Conservation (phyloP, 371 early-diverging fungal genomes). For the Mucor sp. region DNA sequence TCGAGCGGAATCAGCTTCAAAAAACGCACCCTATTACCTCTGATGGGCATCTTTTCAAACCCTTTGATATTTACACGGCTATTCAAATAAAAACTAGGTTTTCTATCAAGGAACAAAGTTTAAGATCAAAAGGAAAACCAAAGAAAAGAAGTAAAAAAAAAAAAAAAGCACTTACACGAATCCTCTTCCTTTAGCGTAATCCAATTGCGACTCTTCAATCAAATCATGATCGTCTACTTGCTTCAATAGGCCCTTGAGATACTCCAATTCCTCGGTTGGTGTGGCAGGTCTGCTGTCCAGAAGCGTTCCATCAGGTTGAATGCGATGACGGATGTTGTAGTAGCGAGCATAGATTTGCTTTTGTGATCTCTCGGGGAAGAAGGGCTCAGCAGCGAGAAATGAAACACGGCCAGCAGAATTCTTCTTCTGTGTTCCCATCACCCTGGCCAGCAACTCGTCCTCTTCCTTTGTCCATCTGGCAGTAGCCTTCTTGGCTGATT, state of each 20-base stretch:
- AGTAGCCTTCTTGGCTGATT: not conserved
- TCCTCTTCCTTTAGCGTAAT: constrained; percentile 10
- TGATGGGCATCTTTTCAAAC: constrained; percentile 21
- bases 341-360: constrained; percentile 12
- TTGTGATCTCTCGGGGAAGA: not conserved
- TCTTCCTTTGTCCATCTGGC: constrained; percentile 17
- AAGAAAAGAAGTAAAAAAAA: no score
- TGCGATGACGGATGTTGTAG: constrained; percentile 8
- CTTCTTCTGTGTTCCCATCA: not conserved
- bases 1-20: not conserved
- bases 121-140: not conserved
- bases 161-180: constrained; percentile 11
- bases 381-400: not conserved
- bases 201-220: constrained; percentile 26
- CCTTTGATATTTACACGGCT: constrained; percentile 11
- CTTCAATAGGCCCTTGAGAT: constrained; percentile 14
- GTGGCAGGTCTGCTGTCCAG: constrained; percentile 1
- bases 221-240: constrained; percentile 12
- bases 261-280: constrained; percentile 9
- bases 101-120: not conserved
- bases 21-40: constrained; percentile 12
- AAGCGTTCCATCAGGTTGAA: constrained; percentile 17
- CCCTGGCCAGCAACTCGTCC: constrained; percentile 1
- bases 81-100: constrained; percentile 8
- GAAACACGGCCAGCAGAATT: not conserved